These are phyloP conservation scores for Phtheirospermum japonicum DNA, from an alignment of 257 asterid genomes.

Conservation along the genomic window DNA sequence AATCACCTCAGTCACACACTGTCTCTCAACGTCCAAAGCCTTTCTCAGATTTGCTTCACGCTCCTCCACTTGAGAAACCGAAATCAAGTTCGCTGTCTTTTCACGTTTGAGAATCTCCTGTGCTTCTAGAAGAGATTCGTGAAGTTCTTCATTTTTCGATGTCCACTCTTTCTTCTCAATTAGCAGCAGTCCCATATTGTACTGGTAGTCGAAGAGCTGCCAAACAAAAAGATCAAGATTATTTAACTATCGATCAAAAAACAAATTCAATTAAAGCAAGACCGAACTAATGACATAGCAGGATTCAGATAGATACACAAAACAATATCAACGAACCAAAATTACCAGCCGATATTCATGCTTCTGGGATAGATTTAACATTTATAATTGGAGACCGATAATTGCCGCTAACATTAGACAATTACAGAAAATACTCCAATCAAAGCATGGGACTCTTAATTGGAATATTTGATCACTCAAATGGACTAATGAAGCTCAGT, in stretches of 20 bases:
- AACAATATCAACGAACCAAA: not conserved
- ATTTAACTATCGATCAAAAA: not conserved
- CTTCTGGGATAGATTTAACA: too few relatives aligned
- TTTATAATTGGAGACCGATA: too few relatives aligned
- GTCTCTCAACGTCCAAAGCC: constrained; percentile 66
- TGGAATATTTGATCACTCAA: not conserved
- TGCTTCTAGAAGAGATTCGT: constrained; percentile 56
- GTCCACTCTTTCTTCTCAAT: constrained; percentile 91
- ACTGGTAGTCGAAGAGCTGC: constrained; percentile 86
- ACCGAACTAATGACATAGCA: not conserved
- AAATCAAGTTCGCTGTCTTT: constrained; percentile 60
- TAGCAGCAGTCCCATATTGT: constrained; percentile 81
- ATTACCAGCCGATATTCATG: not conserved
- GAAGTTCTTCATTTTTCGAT: constrained; percentile 54
- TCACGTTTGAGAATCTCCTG: constrained; percentile 79
- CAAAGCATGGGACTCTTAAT: not conserved
- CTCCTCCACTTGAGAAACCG: constrained; percentile 68
- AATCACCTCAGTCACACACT: constrained; percentile 63
- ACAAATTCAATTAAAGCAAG: not conserved
- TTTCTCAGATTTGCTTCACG: constrained; percentile 70
- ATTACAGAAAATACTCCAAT: not conserved
- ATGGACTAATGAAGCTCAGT: not conserved
- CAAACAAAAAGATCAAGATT: not conserved
- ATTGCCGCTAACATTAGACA: not conserved
- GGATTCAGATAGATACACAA: not conserved